Percentiles rank a stretch among this genome's conserved stretches.
phyloP scores from a whole-genome alignment of 2,329 filamentous ascomycete genomes.

The Neofusicoccum laricinum region DNA sequence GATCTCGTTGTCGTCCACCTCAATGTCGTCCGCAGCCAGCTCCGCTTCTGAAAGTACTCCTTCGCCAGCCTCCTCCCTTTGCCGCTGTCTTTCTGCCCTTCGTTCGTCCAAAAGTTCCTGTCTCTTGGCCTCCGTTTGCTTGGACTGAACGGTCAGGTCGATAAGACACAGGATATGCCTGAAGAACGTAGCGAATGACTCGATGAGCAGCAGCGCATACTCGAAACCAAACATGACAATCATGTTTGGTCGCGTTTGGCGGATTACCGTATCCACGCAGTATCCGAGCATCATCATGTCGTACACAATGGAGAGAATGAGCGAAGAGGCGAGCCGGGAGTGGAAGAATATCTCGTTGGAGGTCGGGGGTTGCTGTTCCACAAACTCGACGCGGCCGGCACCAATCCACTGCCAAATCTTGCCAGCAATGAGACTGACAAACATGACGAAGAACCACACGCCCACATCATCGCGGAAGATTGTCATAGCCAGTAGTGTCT shows the following conservation, averaged over 20 bases:
- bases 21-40: constrained; percentile 57
- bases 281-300: constrained; percentile 79
- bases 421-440: constrained; percentile 83
- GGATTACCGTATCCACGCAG: constrained; percentile 76
- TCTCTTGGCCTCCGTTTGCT: constrained; percentile 65
- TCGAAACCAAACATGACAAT: constrained; percentile 99
- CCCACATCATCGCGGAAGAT: constrained; percentile 96
- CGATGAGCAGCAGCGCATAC: constrained; percentile 81
- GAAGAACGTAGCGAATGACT: constrained; percentile 72
- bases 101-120: constrained; percentile 58
- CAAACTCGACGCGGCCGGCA: constrained; percentile 86
- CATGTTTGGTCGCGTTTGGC: constrained; percentile 90
- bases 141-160: constrained; percentile 71
- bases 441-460: constrained; percentile 94
- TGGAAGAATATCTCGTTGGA: constrained; percentile 83
- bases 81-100: constrained; percentile 42
- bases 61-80: constrained; percentile 36
- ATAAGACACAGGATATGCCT: constrained; percentile 76
- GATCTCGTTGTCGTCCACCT: constrained; percentile 88
- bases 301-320: constrained; percentile 76
- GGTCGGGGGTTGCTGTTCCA: constrained; percentile 90
- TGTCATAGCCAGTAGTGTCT: constrained; percentile 96
- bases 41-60: constrained; percentile 35
- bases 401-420: constrained; percentile 99
- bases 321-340: constrained; percentile 71